Conservation (phyloP, 2,329 filamentous ascomycete species). For the Rutstroemia sp. region DNA sequence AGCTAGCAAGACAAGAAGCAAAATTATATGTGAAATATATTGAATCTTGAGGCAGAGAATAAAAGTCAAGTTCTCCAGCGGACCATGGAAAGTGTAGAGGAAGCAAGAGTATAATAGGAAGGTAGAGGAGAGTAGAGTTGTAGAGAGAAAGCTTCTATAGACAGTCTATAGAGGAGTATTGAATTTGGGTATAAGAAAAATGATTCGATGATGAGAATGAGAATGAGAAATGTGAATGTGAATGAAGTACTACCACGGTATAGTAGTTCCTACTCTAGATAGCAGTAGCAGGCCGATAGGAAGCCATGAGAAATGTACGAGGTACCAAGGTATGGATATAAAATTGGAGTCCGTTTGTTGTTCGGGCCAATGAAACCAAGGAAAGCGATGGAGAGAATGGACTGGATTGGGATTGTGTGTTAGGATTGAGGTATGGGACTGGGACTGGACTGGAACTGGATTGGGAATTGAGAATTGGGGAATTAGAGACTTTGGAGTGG, state of each 20-base stretch:
- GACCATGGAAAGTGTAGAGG: background rate
- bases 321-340: background rate
- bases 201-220: background rate
- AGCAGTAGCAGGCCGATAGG: no score
- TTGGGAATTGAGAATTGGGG: slow-evolving; percentile 4
- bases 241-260: background rate
- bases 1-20: slow-evolving; percentile 8
- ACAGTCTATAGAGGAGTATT: no score
- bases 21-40: background rate
- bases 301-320: no score
- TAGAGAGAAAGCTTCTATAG: no score
- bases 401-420: no score
- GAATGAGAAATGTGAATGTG: background rate
- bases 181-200: no score
- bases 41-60: background rate
- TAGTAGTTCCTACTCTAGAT: no score
- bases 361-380: no score
- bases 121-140: no score
- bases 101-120: background rate
- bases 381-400: no score
- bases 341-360: slow-evolving; percentile 11
- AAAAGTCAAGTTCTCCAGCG: background rate
- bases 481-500: background rate
- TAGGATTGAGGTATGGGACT: background rate
- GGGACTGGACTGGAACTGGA: slow-evolving; percentile 6